These are phyloP conservation scores for Penicillium psychrosexuale DNA, from an alignment of 2,329 filamentous ascomycete genomes.

Conservation along the genomic window DNA sequence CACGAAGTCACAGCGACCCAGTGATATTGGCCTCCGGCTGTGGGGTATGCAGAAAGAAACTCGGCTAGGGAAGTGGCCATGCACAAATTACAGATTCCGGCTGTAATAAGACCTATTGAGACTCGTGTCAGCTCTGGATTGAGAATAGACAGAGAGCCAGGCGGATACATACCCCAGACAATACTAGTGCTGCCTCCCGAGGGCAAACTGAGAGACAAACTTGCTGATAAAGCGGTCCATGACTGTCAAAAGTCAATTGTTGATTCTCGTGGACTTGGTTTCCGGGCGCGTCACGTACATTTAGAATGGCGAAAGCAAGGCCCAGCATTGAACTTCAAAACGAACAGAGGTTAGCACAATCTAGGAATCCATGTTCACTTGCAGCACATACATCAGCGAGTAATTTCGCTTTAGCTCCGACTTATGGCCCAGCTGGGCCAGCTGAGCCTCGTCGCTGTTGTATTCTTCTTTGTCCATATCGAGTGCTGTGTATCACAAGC, in stretches of 20 bases:
- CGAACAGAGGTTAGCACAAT: constrained; percentile 9
- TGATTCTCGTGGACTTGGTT: background rate
- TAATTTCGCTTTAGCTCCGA: constrained; percentile 59
- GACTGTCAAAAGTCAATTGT: constrained; percentile 36
- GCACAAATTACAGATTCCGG: constrained; percentile 67
- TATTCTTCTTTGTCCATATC: constrained; percentile 16
- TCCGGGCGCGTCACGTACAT: constrained; percentile 34
- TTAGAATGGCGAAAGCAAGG: constrained; percentile 61
- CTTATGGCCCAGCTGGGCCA: constrained; percentile 57
- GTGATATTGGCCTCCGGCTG: constrained; percentile 64
- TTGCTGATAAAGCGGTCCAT: constrained; percentile 60
- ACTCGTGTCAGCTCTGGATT: background rate
- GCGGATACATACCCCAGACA: constrained; percentile 62
- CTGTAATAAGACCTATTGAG: constrained; percentile 48
- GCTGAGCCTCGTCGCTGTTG: constrained; percentile 47
- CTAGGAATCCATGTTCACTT: background rate
- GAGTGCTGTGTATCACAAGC: background rate
- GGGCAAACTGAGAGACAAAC: constrained; percentile 60
- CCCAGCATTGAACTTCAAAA: constrained; percentile 54
- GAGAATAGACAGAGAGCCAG: background rate
- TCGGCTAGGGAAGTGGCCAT: constrained; percentile 68
- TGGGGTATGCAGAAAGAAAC: constrained; percentile 64
- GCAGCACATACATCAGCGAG: constrained; percentile 45
- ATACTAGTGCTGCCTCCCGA: constrained; percentile 69
- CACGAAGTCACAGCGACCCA: constrained; percentile 63